phyloP scores from a whole-genome alignment of 2,329 filamentous ascomycete genomes.

The Ophiobolus disseminans region DNA sequence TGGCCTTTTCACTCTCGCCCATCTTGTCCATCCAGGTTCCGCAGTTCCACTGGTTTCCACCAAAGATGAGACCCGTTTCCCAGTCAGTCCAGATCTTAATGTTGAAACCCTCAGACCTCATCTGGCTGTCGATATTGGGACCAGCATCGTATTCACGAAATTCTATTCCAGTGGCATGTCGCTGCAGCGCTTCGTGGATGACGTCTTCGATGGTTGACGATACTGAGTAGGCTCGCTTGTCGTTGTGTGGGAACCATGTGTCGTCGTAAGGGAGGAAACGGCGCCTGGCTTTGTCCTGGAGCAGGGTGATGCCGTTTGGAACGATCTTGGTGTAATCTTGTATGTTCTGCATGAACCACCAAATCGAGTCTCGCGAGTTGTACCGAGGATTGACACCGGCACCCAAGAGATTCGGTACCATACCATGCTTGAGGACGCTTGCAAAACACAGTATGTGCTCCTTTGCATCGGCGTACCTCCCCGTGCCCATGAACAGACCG shows the following conservation, averaged over 20 bases:
- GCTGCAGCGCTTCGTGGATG: conserved; percentile 90
- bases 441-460: conserved; percentile 96
- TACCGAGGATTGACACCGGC: conserved; percentile 87
- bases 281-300: conserved; percentile 79
- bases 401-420: conserved; percentile 94
- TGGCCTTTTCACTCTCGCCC: conserved; percentile 93
- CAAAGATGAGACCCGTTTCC: conserved; percentile 88
- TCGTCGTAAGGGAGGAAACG: conserved; percentile 96
- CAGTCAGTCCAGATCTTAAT: conserved; percentile 92
- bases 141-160: conserved; percentile 96
- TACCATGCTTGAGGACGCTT: conserved; percentile 95
- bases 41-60: conserved; percentile 92
- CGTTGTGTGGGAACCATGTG: conserved; percentile 85
- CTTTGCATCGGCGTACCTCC: conserved; percentile 84
- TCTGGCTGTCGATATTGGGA: conserved; percentile 85
- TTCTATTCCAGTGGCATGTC: conserved; percentile 87
- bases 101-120: conserved; percentile 91
- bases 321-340: conserved; percentile 89
- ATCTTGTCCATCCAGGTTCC: conserved; percentile 99
- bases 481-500: conserved; percentile 89
- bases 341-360: conserved; percentile 97
- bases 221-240: conserved; percentile 83
- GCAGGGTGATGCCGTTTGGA: conserved; percentile 74
- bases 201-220: conserved; percentile 86
- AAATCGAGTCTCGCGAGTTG: conserved; percentile 94